Percentiles rank a stretch among this genome's conserved stretches.
phyloP scores from a whole-genome alignment of 179 eudicot genomes.

The Silene coronaria region DNA sequence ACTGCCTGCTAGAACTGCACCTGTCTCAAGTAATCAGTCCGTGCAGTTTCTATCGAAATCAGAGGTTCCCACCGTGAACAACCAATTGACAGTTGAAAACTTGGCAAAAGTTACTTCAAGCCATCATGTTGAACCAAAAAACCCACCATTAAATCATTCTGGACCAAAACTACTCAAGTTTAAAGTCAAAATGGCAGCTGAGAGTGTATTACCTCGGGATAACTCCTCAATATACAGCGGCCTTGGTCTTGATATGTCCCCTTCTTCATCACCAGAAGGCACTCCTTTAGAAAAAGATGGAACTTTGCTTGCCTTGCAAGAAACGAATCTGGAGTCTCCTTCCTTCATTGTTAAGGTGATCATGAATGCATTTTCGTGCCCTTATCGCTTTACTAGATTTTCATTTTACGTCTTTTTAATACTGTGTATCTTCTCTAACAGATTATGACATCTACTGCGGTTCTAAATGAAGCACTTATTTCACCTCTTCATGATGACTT shows the following conservation, averaged over 20 bases:
- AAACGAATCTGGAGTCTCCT: constrained; percentile 25
- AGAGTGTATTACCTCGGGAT: constrained; percentile 18
- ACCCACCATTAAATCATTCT: not conserved
- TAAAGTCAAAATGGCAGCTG: constrained; percentile 28
- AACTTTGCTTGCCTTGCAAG: constrained; percentile 21
- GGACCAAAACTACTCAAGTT: constrained; percentile 29
- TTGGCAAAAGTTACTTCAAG: constrained; percentile 18
- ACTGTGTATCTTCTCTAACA: constrained; percentile 17
- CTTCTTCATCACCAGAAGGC: constrained; percentile 30
- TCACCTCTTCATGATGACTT: constrained; percentile 35
- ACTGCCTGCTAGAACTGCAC: constrained; percentile 13
- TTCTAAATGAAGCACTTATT: constrained; percentile 15
- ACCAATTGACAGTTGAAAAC: constrained; percentile 14
- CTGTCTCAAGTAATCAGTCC: constrained; percentile 11
- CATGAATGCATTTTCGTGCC: not conserved
- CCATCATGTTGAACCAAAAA: not conserved
- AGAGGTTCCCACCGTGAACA: constrained; percentile 17
- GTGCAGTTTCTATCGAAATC: constrained; percentile 11
- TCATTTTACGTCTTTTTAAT: not conserved
- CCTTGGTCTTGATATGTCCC: constrained; percentile 38
- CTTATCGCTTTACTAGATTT: not conserved
- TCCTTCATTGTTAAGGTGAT: constrained; percentile 35
- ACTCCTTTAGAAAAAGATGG: constrained; percentile 21
- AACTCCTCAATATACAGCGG: constrained; percentile 33
- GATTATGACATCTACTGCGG: constrained; percentile 29